Conservation (phyloP, 2,329 filamentous ascomycete genomes). For the Ampelomyces quisqualis region DNA sequence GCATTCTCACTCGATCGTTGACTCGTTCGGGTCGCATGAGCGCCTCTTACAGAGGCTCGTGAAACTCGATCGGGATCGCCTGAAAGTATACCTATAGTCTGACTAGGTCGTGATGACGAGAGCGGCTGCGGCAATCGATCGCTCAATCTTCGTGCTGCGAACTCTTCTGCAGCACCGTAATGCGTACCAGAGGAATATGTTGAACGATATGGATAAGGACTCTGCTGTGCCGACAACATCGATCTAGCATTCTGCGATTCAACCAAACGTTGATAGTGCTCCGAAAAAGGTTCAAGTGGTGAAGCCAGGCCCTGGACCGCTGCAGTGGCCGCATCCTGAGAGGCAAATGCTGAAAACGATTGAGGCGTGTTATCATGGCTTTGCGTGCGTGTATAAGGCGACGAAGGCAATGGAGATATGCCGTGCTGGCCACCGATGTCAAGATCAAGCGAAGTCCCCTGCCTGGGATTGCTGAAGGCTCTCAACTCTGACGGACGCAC, state of each 20-base stretch:
- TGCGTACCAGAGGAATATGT: not conserved
- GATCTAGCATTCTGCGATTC: slow-evolving; percentile 3
- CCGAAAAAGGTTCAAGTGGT: slow-evolving; percentile 27
- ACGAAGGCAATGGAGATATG: slow-evolving; percentile 21
- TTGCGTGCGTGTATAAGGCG: slow-evolving; percentile 20
- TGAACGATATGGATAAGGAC: too few relatives aligned
- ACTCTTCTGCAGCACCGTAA: too few relatives aligned
- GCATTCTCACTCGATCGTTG: slow-evolving; percentile 31
- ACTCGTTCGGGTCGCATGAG: slow-evolving; percentile 4
- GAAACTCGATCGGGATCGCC: not conserved
- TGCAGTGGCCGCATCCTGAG: slow-evolving; percentile 25
- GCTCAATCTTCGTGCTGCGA: too few relatives aligned
- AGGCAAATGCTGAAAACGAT: not conserved
- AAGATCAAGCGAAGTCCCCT: slow-evolving; percentile 3
- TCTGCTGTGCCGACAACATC: too few relatives aligned
- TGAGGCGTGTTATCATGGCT: not conserved
- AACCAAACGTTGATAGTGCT: slow-evolving; percentile 13
- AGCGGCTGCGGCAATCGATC: too few relatives aligned
- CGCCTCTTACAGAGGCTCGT: slow-evolving; percentile 6
- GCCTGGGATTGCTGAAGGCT: not conserved
- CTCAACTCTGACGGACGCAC: slow-evolving; percentile 17
- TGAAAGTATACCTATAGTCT: too few relatives aligned
- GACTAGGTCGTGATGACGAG: too few relatives aligned
- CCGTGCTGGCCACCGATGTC: slow-evolving; percentile 1
- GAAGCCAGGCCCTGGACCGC: slow-evolving; percentile 24